Percentiles rank a stretch among this genome's conserved stretches.
Evolutionary conservation across 139 green algal species (phyloP).

Genomic region (Coelastrella sp.): DNA sequence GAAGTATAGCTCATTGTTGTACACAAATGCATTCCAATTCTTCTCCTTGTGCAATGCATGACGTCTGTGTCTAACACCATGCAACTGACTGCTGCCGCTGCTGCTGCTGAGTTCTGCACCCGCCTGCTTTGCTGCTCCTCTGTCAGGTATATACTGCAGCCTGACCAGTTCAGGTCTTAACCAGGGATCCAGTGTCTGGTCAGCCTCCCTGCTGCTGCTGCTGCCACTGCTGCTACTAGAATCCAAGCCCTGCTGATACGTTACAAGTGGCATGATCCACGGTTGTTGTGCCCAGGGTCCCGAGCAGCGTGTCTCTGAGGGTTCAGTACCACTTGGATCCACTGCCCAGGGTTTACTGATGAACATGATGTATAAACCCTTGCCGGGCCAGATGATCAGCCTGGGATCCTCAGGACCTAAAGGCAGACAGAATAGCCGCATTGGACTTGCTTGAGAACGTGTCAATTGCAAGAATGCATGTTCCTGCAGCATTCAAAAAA

Average conservation of each 20-base stretch:
- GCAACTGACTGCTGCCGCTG: not conserved
- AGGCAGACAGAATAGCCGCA: too few species aligned
- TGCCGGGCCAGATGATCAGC: slow-evolving; percentile 42
- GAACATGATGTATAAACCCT: slow-evolving; percentile 50
- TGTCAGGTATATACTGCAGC: slow-evolving; percentile 2
- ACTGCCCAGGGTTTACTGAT: slow-evolving; percentile 27
- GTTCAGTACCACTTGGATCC: not conserved
- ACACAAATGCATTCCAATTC: slow-evolving; percentile 51
- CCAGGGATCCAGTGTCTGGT: slow-evolving; percentile 8
- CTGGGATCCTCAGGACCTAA: slow-evolving; percentile 42
- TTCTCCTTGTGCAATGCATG: slow-evolving; percentile 38
- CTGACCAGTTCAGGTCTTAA: not conserved
- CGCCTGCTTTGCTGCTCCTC: not conserved
- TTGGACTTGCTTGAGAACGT: too few species aligned
- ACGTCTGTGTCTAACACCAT: not conserved
- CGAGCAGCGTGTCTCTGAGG: slow-evolving; percentile 13
- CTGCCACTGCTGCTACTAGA: not conserved
- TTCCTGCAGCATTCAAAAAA: too few species aligned
- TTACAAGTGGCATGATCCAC: slow-evolving; percentile 15
- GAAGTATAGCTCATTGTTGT: slow-evolving; percentile 37
- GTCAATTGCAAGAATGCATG: too few species aligned
- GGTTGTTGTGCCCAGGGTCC: slow-evolving; percentile 40
- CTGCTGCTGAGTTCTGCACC: not conserved
- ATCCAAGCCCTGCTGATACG: not conserved
- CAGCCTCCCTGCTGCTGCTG: not conserved